Evolutionary conservation across 1,284 basidiomycete genomes (phyloP).

Genomic region (Ceratobasidium sp.): DNA sequence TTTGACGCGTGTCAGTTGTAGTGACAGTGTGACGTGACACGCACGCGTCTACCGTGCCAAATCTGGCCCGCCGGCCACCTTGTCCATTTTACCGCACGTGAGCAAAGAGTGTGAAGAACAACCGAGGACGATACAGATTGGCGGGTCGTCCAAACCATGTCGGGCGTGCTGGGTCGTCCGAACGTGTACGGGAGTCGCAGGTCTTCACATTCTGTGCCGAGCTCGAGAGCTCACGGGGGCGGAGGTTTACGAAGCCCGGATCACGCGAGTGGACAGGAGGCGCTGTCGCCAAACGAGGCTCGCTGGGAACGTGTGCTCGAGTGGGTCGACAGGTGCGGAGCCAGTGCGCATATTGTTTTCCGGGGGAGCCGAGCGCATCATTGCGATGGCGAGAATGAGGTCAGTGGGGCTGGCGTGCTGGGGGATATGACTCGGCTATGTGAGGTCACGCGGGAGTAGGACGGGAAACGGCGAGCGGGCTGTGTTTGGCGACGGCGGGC

Average conservation of each 20-base stretch:
- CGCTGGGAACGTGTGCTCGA: not conserved
- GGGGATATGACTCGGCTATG: not conserved
- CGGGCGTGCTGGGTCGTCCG: not conserved
- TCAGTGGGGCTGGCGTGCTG: slow-evolving; percentile 20
- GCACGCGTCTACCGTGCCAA: not conserved
- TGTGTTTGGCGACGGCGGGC: slow-evolving; percentile 24
- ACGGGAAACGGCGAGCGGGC: slow-evolving; percentile 9
- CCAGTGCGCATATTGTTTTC: slow-evolving; percentile 5
- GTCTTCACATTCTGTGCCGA: not conserved
- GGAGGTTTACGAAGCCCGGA: not conserved
- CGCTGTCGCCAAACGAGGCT: slow-evolving; percentile 10
- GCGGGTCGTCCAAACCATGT: slow-evolving; percentile 6
- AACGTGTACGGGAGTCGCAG: not conserved
- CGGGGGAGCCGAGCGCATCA: not conserved
- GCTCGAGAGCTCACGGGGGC: not conserved
- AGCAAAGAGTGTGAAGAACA: not conserved
- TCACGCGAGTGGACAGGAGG: slow-evolving; percentile 6
- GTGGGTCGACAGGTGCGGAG: not conserved
- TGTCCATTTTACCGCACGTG: not conserved
- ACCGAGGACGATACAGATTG: not conserved
- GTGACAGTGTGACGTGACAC: slow-evolving; percentile 2
- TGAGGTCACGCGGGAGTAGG: not conserved
- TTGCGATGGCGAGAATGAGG: slow-evolving; percentile 21
- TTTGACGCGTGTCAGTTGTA: not conserved
- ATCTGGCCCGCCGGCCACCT: slow-evolving; percentile 7